Evolutionary conservation across 202 grass and related monocot genomes (phyloP).

Genomic region (Schoenoplectus triqueter): DNA sequence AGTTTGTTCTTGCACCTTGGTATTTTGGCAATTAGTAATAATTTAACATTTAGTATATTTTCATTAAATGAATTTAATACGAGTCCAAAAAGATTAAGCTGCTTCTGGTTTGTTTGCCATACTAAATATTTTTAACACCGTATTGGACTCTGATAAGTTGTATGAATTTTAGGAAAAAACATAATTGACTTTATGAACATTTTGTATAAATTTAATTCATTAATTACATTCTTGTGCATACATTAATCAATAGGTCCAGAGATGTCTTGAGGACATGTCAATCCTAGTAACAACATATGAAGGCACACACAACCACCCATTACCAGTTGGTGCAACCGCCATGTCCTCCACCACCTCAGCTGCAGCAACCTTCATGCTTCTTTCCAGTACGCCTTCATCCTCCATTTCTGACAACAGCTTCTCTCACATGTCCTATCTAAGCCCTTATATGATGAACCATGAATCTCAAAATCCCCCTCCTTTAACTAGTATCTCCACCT

Average conservation of each 20-base stretch:
- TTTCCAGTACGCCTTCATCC: constrained; percentile 59
- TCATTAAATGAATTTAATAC: not conserved
- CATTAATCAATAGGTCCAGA: constrained; percentile 65
- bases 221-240: not conserved
- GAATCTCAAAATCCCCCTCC: constrained; percentile 43
- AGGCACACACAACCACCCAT: constrained; percentile 94
- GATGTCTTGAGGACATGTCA: constrained; percentile 92
- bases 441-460: constrained; percentile 51
- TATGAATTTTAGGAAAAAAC: not conserved
- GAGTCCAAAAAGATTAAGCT: not conserved
- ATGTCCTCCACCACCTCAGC: constrained; percentile 75
- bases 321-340: constrained; percentile 84
- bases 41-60: not conserved
- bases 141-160: not conserved
- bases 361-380: constrained; percentile 70
- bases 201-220: constrained; percentile 7
- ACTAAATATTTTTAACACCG: not conserved
- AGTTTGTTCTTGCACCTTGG: not conserved
- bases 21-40: not conserved
- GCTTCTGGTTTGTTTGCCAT: not conserved
- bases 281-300: constrained; percentile 97
- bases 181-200: not conserved
- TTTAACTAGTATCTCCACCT: constrained; percentile 34
- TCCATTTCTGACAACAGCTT: constrained; percentile 46
- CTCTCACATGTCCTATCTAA: constrained; percentile 55